These are phyloP conservation scores for Hyaloscypha finlandica DNA, from an alignment of 495 filamentous ascomycete species.

Conservation along the genomic window DNA sequence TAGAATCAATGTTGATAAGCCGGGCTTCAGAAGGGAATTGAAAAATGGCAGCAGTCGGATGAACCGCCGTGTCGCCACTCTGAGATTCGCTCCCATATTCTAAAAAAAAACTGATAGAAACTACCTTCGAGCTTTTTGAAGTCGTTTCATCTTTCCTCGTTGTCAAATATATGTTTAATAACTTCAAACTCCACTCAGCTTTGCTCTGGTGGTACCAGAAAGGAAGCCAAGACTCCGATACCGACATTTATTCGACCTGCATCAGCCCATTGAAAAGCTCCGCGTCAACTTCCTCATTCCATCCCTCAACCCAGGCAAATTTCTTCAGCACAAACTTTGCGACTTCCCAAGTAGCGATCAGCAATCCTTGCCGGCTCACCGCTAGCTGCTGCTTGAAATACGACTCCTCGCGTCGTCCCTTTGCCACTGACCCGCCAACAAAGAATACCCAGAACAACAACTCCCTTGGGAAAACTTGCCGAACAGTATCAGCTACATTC, in stretches of 20 bases:
- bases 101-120: too few species aligned
- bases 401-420: not conserved
- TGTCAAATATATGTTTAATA: too few species aligned
- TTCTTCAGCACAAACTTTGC: conserved; percentile 2
- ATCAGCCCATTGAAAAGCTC: not conserved
- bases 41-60: too few species aligned
- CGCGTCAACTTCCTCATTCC: not conserved
- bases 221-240: not conserved
- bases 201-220: not conserved
- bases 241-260: not conserved
- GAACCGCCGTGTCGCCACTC: too few species aligned
- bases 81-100: too few species aligned
- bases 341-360: not conserved
- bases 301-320: conserved; percentile 3
- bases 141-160: too few species aligned
- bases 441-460: conserved; percentile 12
- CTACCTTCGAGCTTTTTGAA: too few species aligned
- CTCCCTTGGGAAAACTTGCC: not conserved
- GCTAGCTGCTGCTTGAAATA: not conserved
- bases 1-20: too few species aligned
- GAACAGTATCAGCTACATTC: not conserved
- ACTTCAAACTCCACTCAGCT: too few species aligned
- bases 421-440: not conserved
- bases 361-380: not conserved
- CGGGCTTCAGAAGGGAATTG: too few species aligned